phyloP scores from a whole-genome alignment of 371 early-diverging fungal species.

The Apophysomyces sp. region DNA sequence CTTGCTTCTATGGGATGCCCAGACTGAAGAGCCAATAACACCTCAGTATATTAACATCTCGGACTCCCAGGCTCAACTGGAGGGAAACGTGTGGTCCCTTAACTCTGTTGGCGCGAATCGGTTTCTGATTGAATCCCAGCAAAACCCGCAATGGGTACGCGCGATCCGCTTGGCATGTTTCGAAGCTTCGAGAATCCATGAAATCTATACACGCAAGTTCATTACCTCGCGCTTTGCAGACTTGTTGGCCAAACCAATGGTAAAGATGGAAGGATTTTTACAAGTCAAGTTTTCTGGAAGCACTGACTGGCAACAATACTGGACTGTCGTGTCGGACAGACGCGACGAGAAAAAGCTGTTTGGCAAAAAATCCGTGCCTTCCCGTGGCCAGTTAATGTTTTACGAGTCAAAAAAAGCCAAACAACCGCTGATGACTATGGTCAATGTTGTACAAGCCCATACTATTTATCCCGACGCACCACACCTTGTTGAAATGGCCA shows the following conservation, averaged over 20 bases:
- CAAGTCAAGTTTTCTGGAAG: constrained; percentile 64
- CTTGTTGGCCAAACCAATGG: constrained; percentile 3
- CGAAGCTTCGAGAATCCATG: constrained; percentile 73
- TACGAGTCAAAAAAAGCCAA: constrained; percentile 60
- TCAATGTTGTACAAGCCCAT: constrained; percentile 67
- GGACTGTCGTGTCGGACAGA: constrained; percentile 58
- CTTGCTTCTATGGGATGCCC: constrained; percentile 60
- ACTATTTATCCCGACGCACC: constrained; percentile 69
- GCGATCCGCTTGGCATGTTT: constrained; percentile 77
- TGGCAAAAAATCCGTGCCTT: constrained; percentile 51
- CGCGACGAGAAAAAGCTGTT: constrained; percentile 54
- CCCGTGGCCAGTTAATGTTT: constrained; percentile 58
- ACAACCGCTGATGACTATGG: constrained; percentile 54
- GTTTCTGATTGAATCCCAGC: constrained; percentile 54
- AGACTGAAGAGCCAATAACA: constrained; percentile 13
- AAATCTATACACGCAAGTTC: constrained; percentile 71
- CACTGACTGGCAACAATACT: constrained; percentile 66
- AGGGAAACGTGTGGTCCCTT: constrained; percentile 53
- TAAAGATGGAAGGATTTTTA: constrained; percentile 49
- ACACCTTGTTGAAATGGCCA: constrained; percentile 39
- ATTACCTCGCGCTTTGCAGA: constrained; percentile 30
- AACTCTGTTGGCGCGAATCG: constrained; percentile 69
- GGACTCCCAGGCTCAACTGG: constrained; percentile 56
- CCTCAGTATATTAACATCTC: constrained; percentile 75
- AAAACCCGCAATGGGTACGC: constrained; percentile 50